Base-by-base conservation (phyloP, 2,329 filamentous ascomycete species). In the Trichoderma koningii region DNA sequence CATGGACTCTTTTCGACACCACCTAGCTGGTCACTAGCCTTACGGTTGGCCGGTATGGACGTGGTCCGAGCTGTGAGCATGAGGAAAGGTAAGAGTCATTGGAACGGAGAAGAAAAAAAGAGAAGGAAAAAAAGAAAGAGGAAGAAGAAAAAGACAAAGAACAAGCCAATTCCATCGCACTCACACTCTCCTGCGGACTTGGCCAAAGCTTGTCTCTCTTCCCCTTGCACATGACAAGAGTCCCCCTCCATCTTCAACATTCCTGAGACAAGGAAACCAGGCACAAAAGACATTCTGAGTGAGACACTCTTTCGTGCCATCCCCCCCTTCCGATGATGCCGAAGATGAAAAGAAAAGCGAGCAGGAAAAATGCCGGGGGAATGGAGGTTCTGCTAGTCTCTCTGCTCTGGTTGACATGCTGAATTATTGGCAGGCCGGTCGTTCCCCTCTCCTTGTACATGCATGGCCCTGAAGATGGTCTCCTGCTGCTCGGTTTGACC, bases 311-410 rank as follows among this genome's bases (percentile, higher is more conserved):
- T 59, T 28, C 10, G 2, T 14, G 10, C 10, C 10, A 3, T 26
- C 26, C 44, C 44, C 28, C 26, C 45, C 30, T 60, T 60, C 45
- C 56, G 56, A 50, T 41, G 56, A 44, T 61, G 47, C 57, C 47
- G 47, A 38, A 38, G 10, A 12, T 14, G 12, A 3, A 3, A 12
- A n/a, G n/a, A 1, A 23, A 23, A 23, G 21, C 12, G 34, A 44
- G 38, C 38, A 38, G 21, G 10, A 41, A 6, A 30, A 41, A 60
- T n/a, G 56, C 45, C 14, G 47, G 50, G 47, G 47, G 57, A 61
- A 61, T 61, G 57, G 47, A 21, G 47, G 44, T 61, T 52, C 57
- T 61, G 21, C 57, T 61, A 61, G 57, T 44, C 21, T 44, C 21
- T 51, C 10, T 30, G 48, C 44, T 47, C 23, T 15, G 30, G 19